Evolutionary conservation across 768 basidiomycete genomes (phyloP).

Genomic region (Lepiota venenata): DNA sequence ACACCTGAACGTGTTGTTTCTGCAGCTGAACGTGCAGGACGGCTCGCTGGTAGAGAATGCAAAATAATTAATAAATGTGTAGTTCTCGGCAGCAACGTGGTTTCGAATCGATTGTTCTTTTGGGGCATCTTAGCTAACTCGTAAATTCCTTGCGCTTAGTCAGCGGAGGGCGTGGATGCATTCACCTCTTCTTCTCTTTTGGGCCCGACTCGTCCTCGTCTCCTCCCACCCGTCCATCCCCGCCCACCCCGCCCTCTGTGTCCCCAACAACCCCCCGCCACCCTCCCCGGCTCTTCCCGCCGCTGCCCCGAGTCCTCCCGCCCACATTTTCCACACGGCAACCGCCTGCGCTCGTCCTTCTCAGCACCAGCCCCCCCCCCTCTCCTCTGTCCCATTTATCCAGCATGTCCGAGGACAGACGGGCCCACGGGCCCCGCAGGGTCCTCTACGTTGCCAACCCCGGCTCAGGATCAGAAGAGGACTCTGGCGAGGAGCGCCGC

Average conservation of each 20-base stretch:
- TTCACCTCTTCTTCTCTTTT: constrained; percentile 13
- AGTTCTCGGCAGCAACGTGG: constrained; percentile 18
- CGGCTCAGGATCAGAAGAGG: constrained; percentile 38
- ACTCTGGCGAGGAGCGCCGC: constrained; percentile 23
- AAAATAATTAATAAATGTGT: constrained; percentile 16
- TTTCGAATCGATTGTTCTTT: constrained; percentile 17
- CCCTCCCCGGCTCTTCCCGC: not conserved
- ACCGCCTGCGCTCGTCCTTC: constrained; percentile 4
- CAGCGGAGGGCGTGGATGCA: constrained; percentile 23
- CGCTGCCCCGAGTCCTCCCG: not conserved
- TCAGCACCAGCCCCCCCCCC: not conserved
- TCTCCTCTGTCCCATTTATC: constrained; percentile 12
- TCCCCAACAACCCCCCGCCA: not conserved
- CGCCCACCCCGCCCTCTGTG: not conserved
- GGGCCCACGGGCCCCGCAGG: constrained; percentile 24
- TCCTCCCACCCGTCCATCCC: constrained; percentile 12
- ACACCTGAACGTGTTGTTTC: constrained; percentile 14
- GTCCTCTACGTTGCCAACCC: constrained; percentile 63
- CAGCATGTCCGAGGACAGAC: constrained; percentile 62
- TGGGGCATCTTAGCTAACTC: constrained; percentile 11
- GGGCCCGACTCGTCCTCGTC: constrained; percentile 13
- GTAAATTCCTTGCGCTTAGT: constrained; percentile 19
- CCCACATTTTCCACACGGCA: not conserved
- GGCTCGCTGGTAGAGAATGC: constrained; percentile 21
- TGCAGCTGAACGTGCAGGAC: constrained; percentile 29